Base-by-base conservation (phyloP, 139 green algal genomes). In the Coelastrella sp. region DNA sequence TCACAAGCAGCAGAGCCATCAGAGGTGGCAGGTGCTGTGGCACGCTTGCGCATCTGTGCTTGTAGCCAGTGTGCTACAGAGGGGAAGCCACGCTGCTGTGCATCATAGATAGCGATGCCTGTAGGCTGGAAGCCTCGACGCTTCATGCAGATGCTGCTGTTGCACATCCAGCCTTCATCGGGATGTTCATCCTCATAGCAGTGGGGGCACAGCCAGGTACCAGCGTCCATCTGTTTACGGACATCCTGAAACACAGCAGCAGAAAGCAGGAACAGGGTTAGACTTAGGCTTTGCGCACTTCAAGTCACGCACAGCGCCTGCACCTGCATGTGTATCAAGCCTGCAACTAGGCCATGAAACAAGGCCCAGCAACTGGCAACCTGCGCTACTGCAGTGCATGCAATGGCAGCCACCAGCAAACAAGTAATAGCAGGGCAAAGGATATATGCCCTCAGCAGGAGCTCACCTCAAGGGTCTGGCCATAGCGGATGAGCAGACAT, bases 131-230 rank as follows among this genome's bases (percentile, higher is more conserved):
- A 85, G 54, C 94, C 95, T 6, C 94, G 85, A 20, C 86, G 76
- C 56, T 88, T 96, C 94, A 97, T 96, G 95, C 96, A 97, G 91
- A 97, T 96, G 85, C 89, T 95, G 92, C 89, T 95, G 93, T 98
- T 98, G 93, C 95, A 97, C 59, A 97, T 96, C 95, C 93, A 96
- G 87, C 93, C 95, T 90, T 95, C 86, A 65, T 90, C 20, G 14
- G 94, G 94, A 90, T 97, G 93, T 80, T 96, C 95, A 3, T 95
- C 92, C 92, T 96, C 96, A 73, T 97, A 95, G 92, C 96, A 97
- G 93, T 97, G 96, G 2, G 95, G 94, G 92, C 96, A 97, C 81
- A 97, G 90, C 95, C 95, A 97, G 74, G 57, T 90, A 87, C 92
- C 92, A 3, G 77, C 82, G 10, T 54, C 85, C 86, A 90, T 92